These are phyloP conservation scores for Naganishia cerealis DNA, from an alignment of 1,284 basidiomycete species.

Conservation along the genomic window DNA sequence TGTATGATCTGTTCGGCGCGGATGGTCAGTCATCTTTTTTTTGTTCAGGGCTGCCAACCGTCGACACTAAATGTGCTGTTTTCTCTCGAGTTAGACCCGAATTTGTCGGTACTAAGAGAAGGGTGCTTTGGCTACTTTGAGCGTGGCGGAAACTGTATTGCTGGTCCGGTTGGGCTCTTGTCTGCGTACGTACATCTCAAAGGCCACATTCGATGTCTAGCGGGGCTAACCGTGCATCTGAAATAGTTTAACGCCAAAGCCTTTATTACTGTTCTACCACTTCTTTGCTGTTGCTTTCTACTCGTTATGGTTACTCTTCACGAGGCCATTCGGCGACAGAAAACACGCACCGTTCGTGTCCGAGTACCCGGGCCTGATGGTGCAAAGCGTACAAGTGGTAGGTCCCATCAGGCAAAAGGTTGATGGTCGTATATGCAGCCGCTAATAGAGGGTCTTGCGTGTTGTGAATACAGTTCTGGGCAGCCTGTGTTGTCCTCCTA, in stretches of 20 bases:
- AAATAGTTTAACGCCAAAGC: constrained; percentile 66
- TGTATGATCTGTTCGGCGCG: constrained; percentile 85
- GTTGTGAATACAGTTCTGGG: constrained; percentile 67
- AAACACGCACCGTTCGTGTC: constrained; percentile 55
- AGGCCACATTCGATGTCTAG: constrained; percentile 22
- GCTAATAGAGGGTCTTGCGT: constrained; percentile 1
- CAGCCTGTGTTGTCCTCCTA: constrained; percentile 78
- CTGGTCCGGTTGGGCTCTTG: constrained; percentile 82
- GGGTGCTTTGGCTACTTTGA: constrained; percentile 99
- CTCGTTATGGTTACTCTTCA: constrained; percentile 82
- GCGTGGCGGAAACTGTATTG: constrained; percentile 81
- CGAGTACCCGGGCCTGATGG: constrained; percentile 64
- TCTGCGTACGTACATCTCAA: constrained; percentile 65
- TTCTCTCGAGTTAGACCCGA: constrained; percentile 60
- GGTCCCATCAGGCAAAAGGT: constrained; percentile 48
- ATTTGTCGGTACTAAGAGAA: constrained; percentile 76
- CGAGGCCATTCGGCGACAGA: constrained; percentile 59
- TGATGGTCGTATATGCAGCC: neutral
- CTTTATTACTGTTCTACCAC: constrained; percentile 77
- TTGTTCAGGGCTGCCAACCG: neutral
- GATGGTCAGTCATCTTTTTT: constrained; percentile 63
- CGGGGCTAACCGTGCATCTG: neutral
- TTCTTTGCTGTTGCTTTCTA: constrained; percentile 96
- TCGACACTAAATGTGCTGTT: neutral
- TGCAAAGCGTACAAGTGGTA: constrained; percentile 64